Percentiles rank a stretch among this genome's conserved stretches.
Conservation (phyloP, 441 rosid genomes). For the Eruca vesicaria region DNA sequence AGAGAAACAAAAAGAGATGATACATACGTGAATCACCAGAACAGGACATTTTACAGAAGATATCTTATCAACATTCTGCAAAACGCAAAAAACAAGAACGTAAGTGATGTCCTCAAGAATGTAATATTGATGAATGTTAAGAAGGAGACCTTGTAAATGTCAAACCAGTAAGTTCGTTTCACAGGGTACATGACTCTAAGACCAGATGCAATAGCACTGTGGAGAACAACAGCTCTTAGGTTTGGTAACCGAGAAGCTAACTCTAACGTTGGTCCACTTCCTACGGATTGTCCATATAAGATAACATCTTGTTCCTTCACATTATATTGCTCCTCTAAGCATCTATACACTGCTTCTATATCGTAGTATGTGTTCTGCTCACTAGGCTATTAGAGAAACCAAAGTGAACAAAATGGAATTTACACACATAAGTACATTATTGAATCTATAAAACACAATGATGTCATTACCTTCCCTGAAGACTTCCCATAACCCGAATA, state of each 20-base stretch:
- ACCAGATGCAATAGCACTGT: conserved; percentile 90
- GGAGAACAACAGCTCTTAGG: conserved; percentile 88
- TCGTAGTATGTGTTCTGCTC: conserved; percentile 88
- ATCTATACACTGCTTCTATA: conserved; percentile 82
- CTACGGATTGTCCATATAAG: conserved; percentile 92
- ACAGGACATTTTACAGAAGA: conserved; percentile 76
- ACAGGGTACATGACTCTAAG: conserved; percentile 93
- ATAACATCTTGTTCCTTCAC: conserved; percentile 83
- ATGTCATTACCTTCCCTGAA: conserved; percentile 70
- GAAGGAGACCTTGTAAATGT: conserved; percentile 72
- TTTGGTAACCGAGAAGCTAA: conserved; percentile 66
- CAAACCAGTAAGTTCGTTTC: conserved; percentile 90
- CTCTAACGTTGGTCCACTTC: conserved; percentile 93
- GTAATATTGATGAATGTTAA: neutral
- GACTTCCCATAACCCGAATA: conserved; percentile 93
- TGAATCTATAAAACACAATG: neutral
- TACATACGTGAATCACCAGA: conserved; percentile 74
- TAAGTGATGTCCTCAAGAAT: neutral
- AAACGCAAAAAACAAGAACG: conserved; percentile 17
- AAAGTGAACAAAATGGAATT: neutral
- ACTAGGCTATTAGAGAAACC: conserved; percentile 55
- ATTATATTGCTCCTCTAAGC: conserved; percentile 72
- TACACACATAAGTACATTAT: neutral
- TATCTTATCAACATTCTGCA: conserved; percentile 92
- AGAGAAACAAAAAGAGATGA: neutral